phyloP scores from a whole-genome alignment of 177 flowering plant genomes.

The Vitis hybrid region DNA sequence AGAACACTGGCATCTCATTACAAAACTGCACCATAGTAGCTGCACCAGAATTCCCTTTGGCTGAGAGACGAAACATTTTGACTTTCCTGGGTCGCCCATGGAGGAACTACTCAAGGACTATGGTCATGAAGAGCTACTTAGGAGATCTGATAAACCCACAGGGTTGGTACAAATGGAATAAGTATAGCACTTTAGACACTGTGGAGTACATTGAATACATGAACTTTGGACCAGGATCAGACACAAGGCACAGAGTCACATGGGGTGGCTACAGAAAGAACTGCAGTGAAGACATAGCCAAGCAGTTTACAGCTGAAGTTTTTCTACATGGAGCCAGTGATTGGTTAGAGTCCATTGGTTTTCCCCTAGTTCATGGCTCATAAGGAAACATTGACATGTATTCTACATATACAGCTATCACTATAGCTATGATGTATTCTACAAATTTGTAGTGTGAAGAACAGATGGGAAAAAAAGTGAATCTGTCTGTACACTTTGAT shows the following conservation, averaged over 20 bases:
- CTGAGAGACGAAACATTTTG: conserved; percentile 4
- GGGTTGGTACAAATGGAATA: conserved; percentile 46
- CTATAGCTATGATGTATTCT: background rate
- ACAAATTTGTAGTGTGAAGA: background rate
- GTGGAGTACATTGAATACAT: conserved; percentile 39
- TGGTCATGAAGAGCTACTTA: conserved; percentile 41
- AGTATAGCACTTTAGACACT: conserved; percentile 28
- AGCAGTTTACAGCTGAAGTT: conserved; percentile 29
- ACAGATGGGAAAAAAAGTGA: background rate
- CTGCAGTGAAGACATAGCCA: conserved; percentile 26
- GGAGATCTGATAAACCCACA: conserved; percentile 36
- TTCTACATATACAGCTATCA: too few species aligned
- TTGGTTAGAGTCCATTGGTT: conserved; percentile 37
- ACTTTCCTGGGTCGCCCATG: conserved; percentile 56
- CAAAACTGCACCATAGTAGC: conserved; percentile 42
- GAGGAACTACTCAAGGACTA: conserved; percentile 50
- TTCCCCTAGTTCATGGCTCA: conserved; percentile 21
- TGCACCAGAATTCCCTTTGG: conserved; percentile 26
- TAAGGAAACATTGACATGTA: background rate
- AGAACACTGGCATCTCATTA: conserved; percentile 46
- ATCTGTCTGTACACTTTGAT: background rate
- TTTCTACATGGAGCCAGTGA: conserved; percentile 41
- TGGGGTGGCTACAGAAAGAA: conserved; percentile 45
- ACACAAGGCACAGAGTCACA: conserved; percentile 26
- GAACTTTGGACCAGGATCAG: conserved; percentile 50